phyloP scores from a whole-genome alignment of 2,329 filamentous ascomycete genomes.

The Pestalotiopsis sp. region DNA sequence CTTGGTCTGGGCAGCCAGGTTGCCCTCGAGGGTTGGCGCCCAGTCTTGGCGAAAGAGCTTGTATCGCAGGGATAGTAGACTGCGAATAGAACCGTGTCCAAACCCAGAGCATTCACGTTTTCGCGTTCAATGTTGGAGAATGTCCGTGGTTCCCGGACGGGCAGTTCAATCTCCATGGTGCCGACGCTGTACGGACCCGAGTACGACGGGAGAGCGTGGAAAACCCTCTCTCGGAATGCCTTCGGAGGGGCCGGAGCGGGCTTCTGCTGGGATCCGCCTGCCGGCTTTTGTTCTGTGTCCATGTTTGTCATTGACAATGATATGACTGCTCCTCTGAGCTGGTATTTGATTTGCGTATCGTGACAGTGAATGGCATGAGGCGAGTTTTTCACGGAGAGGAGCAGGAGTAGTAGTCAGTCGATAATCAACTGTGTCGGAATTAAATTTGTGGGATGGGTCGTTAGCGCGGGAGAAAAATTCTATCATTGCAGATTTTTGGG shows the following conservation, averaged over 20 bases:
- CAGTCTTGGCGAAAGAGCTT: conserved; percentile 36
- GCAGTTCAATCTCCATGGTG: conserved; percentile 68
- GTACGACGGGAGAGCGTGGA: conserved; percentile 59
- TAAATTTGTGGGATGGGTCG: neutral
- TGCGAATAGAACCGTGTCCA: conserved; percentile 63
- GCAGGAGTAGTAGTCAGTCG: neutral
- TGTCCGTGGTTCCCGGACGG: conserved; percentile 44
- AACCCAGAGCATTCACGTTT: conserved; percentile 40
- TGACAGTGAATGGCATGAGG: neutral
- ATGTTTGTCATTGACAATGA: neutral
- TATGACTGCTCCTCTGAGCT: neutral
- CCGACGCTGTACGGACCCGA: conserved; percentile 70
- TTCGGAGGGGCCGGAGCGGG: conserved; percentile 18
- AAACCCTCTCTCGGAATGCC: conserved; percentile 37
- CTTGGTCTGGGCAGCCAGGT: conserved; percentile 66
- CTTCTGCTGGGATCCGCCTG: neutral
- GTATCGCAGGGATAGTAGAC: conserved; percentile 66
- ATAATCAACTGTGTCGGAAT: neutral
- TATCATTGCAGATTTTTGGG: neutral
- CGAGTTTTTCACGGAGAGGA: neutral
- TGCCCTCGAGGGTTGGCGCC: conserved; percentile 51
- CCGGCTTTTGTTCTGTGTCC: neutral
- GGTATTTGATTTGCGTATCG: neutral
- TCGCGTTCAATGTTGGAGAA: conserved; percentile 44
- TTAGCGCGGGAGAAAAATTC: neutral